phyloP scores from a whole-genome alignment of 768 basidiomycete species.

The Nevesoporus exiguus region DNA sequence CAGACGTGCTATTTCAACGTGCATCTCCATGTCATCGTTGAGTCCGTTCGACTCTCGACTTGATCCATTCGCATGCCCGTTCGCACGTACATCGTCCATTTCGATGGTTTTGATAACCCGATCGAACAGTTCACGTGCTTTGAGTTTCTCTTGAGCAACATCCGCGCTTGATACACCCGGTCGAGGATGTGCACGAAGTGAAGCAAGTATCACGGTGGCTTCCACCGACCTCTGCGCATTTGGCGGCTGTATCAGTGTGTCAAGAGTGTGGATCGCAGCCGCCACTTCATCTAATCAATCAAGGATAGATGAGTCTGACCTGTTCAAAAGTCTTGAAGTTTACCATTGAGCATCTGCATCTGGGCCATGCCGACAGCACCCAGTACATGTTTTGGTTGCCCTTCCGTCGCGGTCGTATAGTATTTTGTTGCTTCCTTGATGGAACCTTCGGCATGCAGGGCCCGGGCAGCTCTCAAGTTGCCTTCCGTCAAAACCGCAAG shows the following conservation, averaged over 20 bases:
- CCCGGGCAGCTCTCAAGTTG: constrained; percentile 78
- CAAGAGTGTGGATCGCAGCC: constrained; percentile 82
- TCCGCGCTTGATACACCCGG: constrained; percentile 78
- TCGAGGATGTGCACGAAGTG: constrained; percentile 81
- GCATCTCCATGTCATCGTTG: constrained; percentile 80
- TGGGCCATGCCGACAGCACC: constrained; percentile 86
- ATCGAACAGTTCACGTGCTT: constrained; percentile 82
- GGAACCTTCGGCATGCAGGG: constrained; percentile 69
- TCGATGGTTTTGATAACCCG: constrained; percentile 65
- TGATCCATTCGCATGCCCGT: constrained; percentile 33
- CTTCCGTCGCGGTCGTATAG: not conserved
- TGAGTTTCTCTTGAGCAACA: constrained; percentile 57
- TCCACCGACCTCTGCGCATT: constrained; percentile 69
- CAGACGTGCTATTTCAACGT: constrained; percentile 83
- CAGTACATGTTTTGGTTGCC: constrained; percentile 59
- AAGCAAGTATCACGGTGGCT: constrained; percentile 85
- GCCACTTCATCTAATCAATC: constrained; percentile 66
- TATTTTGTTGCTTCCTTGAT: constrained; percentile 34
- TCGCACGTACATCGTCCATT: constrained; percentile 50
- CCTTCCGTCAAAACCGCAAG: constrained; percentile 82
- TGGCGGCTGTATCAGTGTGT: constrained; percentile 67
- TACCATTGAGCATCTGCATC: constrained; percentile 81
- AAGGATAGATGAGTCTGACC: not conserved
- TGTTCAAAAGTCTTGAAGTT: constrained; percentile 7
- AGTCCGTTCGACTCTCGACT: constrained; percentile 50